Evolutionary conservation across 164 flowering plant species (phyloP).

Genomic region (Stephania japonica): DNA sequence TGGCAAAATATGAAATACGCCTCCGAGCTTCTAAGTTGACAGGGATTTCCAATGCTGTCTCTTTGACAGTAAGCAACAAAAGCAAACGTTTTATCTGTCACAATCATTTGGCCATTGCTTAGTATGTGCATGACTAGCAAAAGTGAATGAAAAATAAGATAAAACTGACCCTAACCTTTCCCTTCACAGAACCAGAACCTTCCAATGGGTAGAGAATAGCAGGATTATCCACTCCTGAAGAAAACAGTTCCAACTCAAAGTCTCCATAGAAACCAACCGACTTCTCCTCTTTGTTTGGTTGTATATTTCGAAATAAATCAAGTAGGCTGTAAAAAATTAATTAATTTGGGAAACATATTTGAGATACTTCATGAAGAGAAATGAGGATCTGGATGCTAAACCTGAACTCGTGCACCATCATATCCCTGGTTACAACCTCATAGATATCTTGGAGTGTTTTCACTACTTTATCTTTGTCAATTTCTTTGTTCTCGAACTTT

Average conservation of each 20-base stretch:
- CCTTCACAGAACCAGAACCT: constrained; percentile 42
- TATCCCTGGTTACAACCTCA: constrained; percentile 69
- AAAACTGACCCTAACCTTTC: constrained; percentile 38
- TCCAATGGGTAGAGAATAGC: constrained; percentile 66
- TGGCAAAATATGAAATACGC: constrained; percentile 85
- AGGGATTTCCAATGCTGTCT: constrained; percentile 80
- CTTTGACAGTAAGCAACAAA: constrained; percentile 76
- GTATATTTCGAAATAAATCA: constrained; percentile 37
- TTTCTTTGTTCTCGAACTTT: constrained; percentile 58
- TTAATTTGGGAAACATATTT: neutral
- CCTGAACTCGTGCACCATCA: constrained; percentile 72
- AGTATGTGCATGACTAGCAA: constrained; percentile 2
- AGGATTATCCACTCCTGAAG: constrained; percentile 24
- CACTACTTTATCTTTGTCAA: constrained; percentile 48
- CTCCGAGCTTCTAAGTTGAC: constrained; percentile 82
- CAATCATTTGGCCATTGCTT: neutral
- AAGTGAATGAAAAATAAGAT: neutral
- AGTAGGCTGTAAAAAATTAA: constrained; percentile 35
- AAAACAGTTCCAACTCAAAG: constrained; percentile 52
- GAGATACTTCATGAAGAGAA: neutral
- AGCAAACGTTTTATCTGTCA: constrained; percentile 73
- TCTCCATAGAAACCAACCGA: constrained; percentile 20
- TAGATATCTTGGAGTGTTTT: constrained; percentile 72
- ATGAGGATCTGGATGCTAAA: constrained; percentile 16
- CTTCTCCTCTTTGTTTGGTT: constrained; percentile 28